Percentiles rank a stretch among this genome's conserved stretches.
Conservation (phyloP, 192 early-diverging fungal genomes). For the Backusella liffmaniae region DNA sequence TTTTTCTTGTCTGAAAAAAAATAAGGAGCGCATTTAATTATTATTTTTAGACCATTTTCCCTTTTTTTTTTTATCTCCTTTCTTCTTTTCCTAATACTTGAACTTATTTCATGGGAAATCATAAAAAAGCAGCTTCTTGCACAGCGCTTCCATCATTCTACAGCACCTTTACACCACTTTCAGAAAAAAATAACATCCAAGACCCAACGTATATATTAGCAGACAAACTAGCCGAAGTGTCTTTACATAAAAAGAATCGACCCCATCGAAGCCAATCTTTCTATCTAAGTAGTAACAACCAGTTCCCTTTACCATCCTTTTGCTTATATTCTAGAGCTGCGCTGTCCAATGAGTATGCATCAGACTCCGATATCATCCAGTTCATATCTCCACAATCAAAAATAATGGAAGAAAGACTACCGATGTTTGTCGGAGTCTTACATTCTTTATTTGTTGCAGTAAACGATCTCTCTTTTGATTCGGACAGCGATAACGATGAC, state of each 20-base stretch:
- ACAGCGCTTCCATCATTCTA: conserved; percentile 1
- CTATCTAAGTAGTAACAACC: background rate
- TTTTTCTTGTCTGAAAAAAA: background rate
- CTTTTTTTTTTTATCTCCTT: background rate
- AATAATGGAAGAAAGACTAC: conserved; percentile 9
- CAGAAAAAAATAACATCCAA: background rate
- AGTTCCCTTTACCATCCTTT: background rate
- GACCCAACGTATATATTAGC: background rate
- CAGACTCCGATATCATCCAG: conserved; percentile 11
- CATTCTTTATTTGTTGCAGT: conserved; percentile 9
- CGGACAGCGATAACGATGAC: background rate
- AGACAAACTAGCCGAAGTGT: background rate
- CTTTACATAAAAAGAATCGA: background rate
- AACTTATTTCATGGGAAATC: background rate
- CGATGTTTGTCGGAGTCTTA: conserved; percentile 13
- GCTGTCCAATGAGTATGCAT: background rate
- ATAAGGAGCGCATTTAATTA: background rate
- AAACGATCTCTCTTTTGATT: background rate
- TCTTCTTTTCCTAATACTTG: background rate
- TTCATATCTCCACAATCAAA: background rate
- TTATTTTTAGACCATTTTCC: background rate
- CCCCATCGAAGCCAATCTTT: background rate
- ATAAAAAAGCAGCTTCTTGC: conserved; percentile 9
- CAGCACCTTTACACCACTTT: background rate
- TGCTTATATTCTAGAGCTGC: conserved; percentile 5